Percentiles rank a stretch among this genome's conserved stretches.
These are phyloP conservation scores for Chrysochromulina tobinii DNA, from an alignment of 78 protist species.

Conservation along the genomic window DNA sequence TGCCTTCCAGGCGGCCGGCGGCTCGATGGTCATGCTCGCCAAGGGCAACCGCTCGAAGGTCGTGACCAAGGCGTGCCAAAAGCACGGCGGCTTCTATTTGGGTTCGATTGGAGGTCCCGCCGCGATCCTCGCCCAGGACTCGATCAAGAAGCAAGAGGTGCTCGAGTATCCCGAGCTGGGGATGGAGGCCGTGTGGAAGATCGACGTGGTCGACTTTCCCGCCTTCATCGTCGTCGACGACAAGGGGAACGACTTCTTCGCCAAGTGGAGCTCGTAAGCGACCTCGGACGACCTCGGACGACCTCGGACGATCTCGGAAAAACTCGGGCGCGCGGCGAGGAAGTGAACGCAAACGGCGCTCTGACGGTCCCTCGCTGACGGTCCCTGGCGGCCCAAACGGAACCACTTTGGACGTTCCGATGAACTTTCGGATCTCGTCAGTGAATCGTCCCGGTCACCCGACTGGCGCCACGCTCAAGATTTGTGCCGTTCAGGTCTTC, in stretches of 20 bases:
- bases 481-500: too few species aligned
- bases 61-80: conserved; percentile 81
- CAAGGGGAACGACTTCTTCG: conserved; percentile 55
- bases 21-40: conserved; percentile 57
- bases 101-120: conserved; percentile 93
- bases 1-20: conserved; percentile 47
- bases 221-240: conserved; percentile 86
- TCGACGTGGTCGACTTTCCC: conserved; percentile 83
- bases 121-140: conserved; percentile 56
- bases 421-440: too few species aligned
- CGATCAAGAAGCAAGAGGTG: conserved; percentile 43
- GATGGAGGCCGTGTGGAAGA: conserved; percentile 86
- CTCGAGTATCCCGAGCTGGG: conserved; percentile 83
- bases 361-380: too few species aligned
- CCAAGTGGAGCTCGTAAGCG: not conserved
- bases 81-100: conserved; percentile 87
- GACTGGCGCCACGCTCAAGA: too few species aligned
- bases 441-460: too few species aligned
- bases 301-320: not conserved
- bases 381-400: too few species aligned
- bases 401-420: too few species aligned
- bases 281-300: too few species aligned
- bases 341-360: too few species aligned
- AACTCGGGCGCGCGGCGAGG: too few species aligned
- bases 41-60: conserved; percentile 77